phyloP scores from a whole-genome alignment of 345 rosid genomes.

The Corchorus capsularis region DNA sequence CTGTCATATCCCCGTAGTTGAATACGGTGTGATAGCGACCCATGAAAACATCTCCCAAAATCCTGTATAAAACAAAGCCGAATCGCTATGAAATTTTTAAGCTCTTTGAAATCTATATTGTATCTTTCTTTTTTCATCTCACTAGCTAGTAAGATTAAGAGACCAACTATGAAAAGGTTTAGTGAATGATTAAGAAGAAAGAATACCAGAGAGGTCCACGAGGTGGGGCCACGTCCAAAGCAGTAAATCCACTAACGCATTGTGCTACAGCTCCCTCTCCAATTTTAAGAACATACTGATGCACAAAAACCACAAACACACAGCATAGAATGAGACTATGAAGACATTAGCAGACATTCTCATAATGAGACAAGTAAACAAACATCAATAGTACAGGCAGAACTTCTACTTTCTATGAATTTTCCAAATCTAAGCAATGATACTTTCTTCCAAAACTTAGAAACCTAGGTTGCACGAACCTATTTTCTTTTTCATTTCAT shows the following conservation, averaged over 20 bases:
- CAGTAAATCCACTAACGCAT: slow-evolving; percentile 70
- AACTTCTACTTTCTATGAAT: not conserved
- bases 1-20: slow-evolving; percentile 68
- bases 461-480: no score
- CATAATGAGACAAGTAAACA: not conserved
- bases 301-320: not conserved
- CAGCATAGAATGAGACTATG: not conserved
- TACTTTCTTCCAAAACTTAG: no score
- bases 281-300: slow-evolving; percentile 60
- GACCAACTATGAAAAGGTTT: not conserved
- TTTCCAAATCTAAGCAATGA: not conserved
- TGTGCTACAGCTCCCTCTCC: slow-evolving; percentile 65
- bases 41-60: slow-evolving; percentile 92
- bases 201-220: slow-evolving; percentile 74
- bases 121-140: not conserved
- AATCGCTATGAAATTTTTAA: not conserved
- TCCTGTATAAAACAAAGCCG: slow-evolving; percentile 51
- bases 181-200: not conserved
- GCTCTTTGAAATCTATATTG: not conserved
- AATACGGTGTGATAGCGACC: slow-evolving; percentile 74
- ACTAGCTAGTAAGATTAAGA: not conserved
- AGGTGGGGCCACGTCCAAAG: slow-evolving; percentile 67
- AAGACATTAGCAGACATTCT: not conserved
- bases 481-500: no score
- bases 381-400: not conserved